Conservation (phyloP, 2,329 filamentous ascomycete genomes). For the Cucurbitaria berberidis region DNA sequence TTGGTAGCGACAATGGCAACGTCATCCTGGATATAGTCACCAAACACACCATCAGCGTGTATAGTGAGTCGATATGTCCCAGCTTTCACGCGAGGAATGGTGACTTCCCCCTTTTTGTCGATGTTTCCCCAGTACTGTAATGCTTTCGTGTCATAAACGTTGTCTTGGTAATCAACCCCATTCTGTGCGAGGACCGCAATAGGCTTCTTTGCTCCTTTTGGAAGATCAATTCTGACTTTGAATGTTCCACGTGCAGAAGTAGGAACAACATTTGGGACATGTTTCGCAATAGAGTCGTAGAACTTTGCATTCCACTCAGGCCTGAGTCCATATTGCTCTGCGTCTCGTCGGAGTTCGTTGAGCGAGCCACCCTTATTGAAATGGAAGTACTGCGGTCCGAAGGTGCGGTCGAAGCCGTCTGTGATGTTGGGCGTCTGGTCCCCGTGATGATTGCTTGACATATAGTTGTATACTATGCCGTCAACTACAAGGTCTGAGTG, state of each 20-base stretch:
- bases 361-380: conserved; percentile 62
- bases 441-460: conserved; percentile 64
- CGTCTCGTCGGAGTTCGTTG: conserved; percentile 59
- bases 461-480: conserved; percentile 69
- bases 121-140: conserved; percentile 65
- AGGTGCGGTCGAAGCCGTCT: conserved; percentile 53
- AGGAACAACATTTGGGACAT: conserved; percentile 65
- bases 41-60: conserved; percentile 67
- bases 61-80: conserved; percentile 67
- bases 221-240: conserved; percentile 59
- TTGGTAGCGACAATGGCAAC: conserved; percentile 53
- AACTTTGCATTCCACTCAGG: conserved; percentile 65
- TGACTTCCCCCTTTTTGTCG: conserved; percentile 57
- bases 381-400: conserved; percentile 67
- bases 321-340: conserved; percentile 56
- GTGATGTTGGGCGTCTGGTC: conserved; percentile 69
- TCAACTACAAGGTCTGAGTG: conserved; percentile 68
- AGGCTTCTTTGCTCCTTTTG: conserved; percentile 56
- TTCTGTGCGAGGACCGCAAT: conserved; percentile 62
- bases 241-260: conserved; percentile 58
- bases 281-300: conserved; percentile 66
- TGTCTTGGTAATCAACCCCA: conserved; percentile 64
- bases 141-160: conserved; percentile 59
- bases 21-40: conserved; percentile 62
- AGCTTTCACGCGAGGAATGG: conserved; percentile 61